phyloP scores from a whole-genome alignment of 352 stramenopile species.

The Globisporangium lucens region DNA sequence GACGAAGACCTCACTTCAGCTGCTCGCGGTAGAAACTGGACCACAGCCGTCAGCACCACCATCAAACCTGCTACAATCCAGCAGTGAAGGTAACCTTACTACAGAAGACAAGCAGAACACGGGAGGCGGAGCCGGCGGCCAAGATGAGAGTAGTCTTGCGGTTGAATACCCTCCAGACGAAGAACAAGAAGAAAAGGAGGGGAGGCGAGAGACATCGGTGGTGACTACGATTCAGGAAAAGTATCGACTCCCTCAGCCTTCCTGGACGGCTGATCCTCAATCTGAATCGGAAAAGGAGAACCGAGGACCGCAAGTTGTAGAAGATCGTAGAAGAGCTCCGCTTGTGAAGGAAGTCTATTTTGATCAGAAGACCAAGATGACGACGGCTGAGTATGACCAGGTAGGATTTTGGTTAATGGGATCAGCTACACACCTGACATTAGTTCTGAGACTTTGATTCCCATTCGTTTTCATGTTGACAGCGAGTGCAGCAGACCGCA shows the following conservation, averaged over 20 bases:
- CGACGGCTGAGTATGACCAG: constrained; percentile 30
- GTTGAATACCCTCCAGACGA: not conserved
- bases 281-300: not conserved
- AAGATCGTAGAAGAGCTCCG: not conserved
- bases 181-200: not conserved
- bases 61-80: not conserved
- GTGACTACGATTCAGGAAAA: constrained; percentile 41
- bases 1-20: constrained; percentile 7
- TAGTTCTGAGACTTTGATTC: not conserved
- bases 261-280: constrained; percentile 16
- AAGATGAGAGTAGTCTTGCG: not conserved
- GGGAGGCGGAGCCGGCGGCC: not conserved
- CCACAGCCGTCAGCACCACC: not conserved
- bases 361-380: constrained; percentile 25
- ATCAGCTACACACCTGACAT: not conserved
- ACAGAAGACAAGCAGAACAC: not conserved
- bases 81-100: not conserved
- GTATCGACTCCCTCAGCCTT: constrained; percentile 39
- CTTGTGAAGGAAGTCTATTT: not conserved
- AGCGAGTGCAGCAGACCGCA: constrained; percentile 31
- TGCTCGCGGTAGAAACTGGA: not conserved
- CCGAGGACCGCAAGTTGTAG: not conserved
- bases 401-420: constrained; percentile 6
- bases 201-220: not conserved
- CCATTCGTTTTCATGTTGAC: not conserved